Evolutionary conservation across 108 stramenopile species (phyloP).

Genomic region (Cyclotella cryptica): DNA sequence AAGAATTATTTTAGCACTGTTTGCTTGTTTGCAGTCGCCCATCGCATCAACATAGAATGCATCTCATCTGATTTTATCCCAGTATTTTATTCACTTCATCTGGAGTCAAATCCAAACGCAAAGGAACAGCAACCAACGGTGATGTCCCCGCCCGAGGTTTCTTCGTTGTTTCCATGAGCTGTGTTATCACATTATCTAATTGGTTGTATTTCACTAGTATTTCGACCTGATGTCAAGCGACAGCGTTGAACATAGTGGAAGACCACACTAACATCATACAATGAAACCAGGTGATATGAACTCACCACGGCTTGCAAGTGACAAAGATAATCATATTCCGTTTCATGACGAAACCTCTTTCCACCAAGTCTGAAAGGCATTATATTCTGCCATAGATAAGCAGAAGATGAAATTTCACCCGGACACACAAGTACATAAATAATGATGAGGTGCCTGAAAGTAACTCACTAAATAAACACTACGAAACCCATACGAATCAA

Average conservation of each 20-base stretch:
- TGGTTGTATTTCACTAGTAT: slow-evolving; percentile 78
- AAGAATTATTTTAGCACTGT: too few relatives aligned
- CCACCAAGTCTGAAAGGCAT: slow-evolving; percentile 68
- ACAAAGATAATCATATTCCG: slow-evolving; percentile 78
- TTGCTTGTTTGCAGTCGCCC: too few relatives aligned
- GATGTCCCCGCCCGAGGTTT: slow-evolving; percentile 71
- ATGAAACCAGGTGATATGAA: background rate
- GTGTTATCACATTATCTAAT: slow-evolving; percentile 64
- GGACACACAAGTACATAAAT: background rate
- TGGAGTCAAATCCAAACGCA: slow-evolving; percentile 68
- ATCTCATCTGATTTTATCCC: slow-evolving; percentile 14
- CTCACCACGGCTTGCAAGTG: slow-evolving; percentile 75
- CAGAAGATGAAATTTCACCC: background rate
- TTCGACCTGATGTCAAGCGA: slow-evolving; percentile 49
- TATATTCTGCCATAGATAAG: slow-evolving; percentile 41
- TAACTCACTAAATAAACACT: slow-evolving; percentile 61
- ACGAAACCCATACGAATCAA: slow-evolving; percentile 66
- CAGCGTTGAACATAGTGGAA: background rate
- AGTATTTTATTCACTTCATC: slow-evolving; percentile 72
- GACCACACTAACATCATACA: background rate
- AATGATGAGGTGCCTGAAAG: background rate
- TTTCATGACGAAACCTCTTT: slow-evolving; percentile 64
- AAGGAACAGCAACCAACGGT: slow-evolving; percentile 75
- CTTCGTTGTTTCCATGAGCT: slow-evolving; percentile 71
- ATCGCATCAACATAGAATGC: too few relatives aligned